Conservation (phyloP, 2,329 filamentous ascomycete species). For the Fusarium camptoceras region DNA sequence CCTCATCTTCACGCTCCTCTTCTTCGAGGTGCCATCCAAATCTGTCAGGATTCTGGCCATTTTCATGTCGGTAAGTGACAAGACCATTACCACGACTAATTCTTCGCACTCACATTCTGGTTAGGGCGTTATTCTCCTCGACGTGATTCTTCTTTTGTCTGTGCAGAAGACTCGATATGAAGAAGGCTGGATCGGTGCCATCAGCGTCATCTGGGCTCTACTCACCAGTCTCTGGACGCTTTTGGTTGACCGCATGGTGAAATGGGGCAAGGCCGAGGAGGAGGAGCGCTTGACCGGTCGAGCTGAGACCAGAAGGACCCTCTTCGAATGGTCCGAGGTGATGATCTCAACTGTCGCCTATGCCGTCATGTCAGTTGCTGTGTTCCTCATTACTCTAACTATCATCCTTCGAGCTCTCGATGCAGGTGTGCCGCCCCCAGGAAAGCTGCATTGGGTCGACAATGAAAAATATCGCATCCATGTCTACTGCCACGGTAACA, state of each 20-base stretch:
- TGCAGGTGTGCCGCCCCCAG: slow-evolving; percentile 77
- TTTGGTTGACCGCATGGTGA: slow-evolving; percentile 81
- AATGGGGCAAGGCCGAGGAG: slow-evolving; percentile 92
- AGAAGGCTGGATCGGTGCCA: slow-evolving; percentile 92
- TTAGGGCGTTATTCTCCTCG: slow-evolving; percentile 59
- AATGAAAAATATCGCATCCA: slow-evolving; percentile 88
- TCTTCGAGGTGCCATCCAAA: slow-evolving; percentile 87
- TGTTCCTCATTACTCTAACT: slow-evolving; percentile 81
- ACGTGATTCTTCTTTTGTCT: slow-evolving; percentile 82
- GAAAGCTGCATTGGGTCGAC: slow-evolving; percentile 83
- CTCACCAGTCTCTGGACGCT: slow-evolving; percentile 84
- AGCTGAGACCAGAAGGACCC: slow-evolving; percentile 82
- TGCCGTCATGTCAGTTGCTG: slow-evolving; percentile 73
- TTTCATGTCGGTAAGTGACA: slow-evolving; percentile 63
- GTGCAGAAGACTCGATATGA: slow-evolving; percentile 81
- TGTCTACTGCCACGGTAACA: slow-evolving; percentile 82
- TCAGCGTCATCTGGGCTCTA: slow-evolving; percentile 83
- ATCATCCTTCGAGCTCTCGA: slow-evolving; percentile 85
- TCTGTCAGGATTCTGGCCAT: slow-evolving; percentile 79
- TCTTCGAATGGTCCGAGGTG: slow-evolving; percentile 87
- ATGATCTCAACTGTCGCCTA: slow-evolving; percentile 79
- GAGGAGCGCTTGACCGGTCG: slow-evolving; percentile 93
- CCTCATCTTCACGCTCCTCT: slow-evolving; percentile 80
- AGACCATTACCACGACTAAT: not conserved
- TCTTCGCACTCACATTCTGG: not conserved